Conservation (phyloP, 768 basidiomycete genomes). For the Infundibulicybe gibba region DNA sequence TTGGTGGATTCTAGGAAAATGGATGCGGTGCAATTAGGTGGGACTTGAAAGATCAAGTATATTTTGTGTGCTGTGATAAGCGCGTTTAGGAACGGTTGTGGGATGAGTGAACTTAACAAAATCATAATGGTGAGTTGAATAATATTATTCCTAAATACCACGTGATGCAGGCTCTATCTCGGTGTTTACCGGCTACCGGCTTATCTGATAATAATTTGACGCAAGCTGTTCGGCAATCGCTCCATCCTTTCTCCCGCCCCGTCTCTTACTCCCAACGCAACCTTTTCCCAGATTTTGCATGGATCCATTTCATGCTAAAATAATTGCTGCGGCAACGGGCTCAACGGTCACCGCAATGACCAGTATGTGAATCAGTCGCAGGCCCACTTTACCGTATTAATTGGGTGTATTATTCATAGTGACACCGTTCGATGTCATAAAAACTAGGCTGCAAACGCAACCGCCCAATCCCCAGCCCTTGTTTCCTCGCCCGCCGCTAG, state of each 20-base stretch:
- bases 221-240: too few species aligned
- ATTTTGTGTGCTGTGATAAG: too few species aligned
- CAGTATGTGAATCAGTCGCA: constrained; percentile 41
- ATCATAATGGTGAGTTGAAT: too few species aligned
- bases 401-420: constrained; percentile 46
- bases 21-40: too few species aligned
- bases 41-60: too few species aligned
- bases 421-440: constrained; percentile 99
- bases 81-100: too few species aligned
- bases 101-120: too few species aligned
- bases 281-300: constrained; percentile 32
- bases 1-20: too few species aligned
- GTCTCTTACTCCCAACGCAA: constrained; percentile 3
- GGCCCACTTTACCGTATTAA: background rate
- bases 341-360: constrained; percentile 81
- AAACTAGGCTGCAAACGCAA: constrained; percentile 94
- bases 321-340: constrained; percentile 76
- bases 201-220: constrained; percentile 4
- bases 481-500: constrained; percentile 49
- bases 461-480: constrained; percentile 49
- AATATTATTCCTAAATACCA: too few species aligned
- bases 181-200: too few species aligned
- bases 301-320: constrained; percentile 77
- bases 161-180: too few species aligned
- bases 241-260: constrained; percentile 4